Base-by-base conservation (phyloP, 257 asterid species). In the Rhazya stricta region DNA sequence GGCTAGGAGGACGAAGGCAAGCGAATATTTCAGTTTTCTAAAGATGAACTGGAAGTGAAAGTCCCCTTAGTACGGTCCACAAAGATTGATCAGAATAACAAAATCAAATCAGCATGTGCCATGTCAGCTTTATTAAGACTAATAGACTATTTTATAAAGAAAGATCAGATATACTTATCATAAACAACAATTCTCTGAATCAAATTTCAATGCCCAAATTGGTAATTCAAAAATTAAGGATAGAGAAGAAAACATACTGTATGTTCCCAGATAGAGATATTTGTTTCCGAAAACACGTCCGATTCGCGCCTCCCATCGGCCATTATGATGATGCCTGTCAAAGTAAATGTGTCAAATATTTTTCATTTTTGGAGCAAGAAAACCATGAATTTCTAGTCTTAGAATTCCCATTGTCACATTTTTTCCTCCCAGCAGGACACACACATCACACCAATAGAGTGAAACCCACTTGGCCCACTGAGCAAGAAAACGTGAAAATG, bases 281-380 rank as follows among this genome's bases (percentile, higher is more conserved):
- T 94, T 94, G 85, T 89, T 94, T 16, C 97, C 98, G 6, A 83
- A 81, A 9, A 90, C 95, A 6, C 93, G 91, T 63, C 98, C 98
- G 41, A 94, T 94, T 18, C 98, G 78, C 6, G 98, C 98, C 85
- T 94, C 98, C 98, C 98, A 94, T 76, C 98, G 89, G 29, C 98
- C 98, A 43, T 94, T 94, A 66, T 91, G 97, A 72, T 94, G 98
- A 87, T 94, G 98, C 94, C 98, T 93, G 85, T 72, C 77, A 65
- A 71, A 73, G 79, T 69, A 76, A 51, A 3, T 7, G 1, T 58
- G 34, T 57, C 34, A 57, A 54, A 8, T 2, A 13, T 48, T 25
- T 58, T 58, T 27, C 12, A 1, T 39, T 67, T n/a, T 8, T 18
- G 18, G 3, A 1, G 15, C 29, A 67, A 10, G 15, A 39, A 19